A percentile compares a stretch with the other conserved stretches of the same genome.
Conservation (phyloP, 2,329 filamentous ascomycete species). For the Venturia asperata region DNA sequence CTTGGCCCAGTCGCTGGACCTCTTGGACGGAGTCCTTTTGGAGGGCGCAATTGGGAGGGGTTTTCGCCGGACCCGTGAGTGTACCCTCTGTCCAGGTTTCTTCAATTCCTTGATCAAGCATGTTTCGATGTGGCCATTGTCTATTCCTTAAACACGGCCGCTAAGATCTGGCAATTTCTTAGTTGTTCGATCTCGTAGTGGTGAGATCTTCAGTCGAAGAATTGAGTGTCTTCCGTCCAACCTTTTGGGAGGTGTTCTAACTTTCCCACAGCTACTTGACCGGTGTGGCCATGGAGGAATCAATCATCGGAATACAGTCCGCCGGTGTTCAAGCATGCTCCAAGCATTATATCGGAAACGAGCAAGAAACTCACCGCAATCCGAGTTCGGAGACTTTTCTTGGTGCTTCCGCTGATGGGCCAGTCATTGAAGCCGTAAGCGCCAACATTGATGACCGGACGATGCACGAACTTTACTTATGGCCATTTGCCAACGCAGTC, state of each 20-base stretch:
- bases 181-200: neutral
- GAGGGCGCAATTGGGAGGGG: constrained; percentile 44
- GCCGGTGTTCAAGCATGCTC: constrained; percentile 37
- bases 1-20: constrained; percentile 39
- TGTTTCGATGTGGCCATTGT: too few relatives aligned
- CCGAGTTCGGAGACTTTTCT: neutral
- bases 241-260: neutral
- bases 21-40: constrained; percentile 45
- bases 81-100: too few relatives aligned
- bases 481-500: constrained; percentile 70
- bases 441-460: constrained; percentile 67
- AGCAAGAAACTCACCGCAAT: constrained; percentile 40
- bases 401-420: neutral
- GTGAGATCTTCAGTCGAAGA: neutral
- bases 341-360: constrained; percentile 53
- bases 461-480: constrained; percentile 67
- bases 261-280: constrained; percentile 25
- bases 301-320: constrained; percentile 40
- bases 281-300: constrained; percentile 38
- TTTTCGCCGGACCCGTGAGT: constrained; percentile 40
- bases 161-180: too few relatives aligned
- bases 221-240: neutral
- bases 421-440: constrained; percentile 47
- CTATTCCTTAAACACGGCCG: too few relatives aligned
- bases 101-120: neutral